These are phyloP conservation scores for Acanthochlamys bracteata DNA, from an alignment of 106 monocot genomes.

Conservation along the genomic window DNA sequence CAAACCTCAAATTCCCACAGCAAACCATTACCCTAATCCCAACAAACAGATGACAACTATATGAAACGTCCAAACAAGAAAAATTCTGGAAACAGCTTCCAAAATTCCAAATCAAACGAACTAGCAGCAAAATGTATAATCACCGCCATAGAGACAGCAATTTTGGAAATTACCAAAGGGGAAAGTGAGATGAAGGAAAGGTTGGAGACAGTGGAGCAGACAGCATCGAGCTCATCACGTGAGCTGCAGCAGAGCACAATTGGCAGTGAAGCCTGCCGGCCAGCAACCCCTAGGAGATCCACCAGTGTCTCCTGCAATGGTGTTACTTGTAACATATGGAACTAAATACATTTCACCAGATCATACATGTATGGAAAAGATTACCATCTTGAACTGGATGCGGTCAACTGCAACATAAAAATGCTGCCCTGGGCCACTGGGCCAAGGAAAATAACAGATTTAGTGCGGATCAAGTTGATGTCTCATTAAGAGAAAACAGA, in stretches of 20 bases:
- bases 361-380: neutral
- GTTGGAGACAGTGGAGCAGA: constrained; percentile 62
- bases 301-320: constrained; percentile 62
- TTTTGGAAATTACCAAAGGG: constrained; percentile 39
- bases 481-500: too few relatives aligned
- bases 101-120: neutral
- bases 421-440: constrained; percentile 56
- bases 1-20: too few relatives aligned
- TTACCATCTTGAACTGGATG: constrained; percentile 80
- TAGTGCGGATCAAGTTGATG: neutral
- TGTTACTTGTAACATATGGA: too few relatives aligned
- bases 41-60: too few relatives aligned
- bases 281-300: constrained; percentile 82
- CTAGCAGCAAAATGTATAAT: neutral
- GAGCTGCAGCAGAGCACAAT: constrained; percentile 84
- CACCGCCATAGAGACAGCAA: neutral
- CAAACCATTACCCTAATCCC: too few relatives aligned
- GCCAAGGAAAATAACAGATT: neutral
- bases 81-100: neutral
- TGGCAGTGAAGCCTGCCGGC: constrained; percentile 51
- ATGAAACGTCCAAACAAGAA: too few relatives aligned
- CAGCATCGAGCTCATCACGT: constrained; percentile 86
- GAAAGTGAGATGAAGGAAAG: constrained; percentile 72
- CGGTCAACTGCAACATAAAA: constrained; percentile 92
- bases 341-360: neutral